Conservation (phyloP, 2,329 filamentous ascomycete genomes). For the Microascus cirrosus region DNA sequence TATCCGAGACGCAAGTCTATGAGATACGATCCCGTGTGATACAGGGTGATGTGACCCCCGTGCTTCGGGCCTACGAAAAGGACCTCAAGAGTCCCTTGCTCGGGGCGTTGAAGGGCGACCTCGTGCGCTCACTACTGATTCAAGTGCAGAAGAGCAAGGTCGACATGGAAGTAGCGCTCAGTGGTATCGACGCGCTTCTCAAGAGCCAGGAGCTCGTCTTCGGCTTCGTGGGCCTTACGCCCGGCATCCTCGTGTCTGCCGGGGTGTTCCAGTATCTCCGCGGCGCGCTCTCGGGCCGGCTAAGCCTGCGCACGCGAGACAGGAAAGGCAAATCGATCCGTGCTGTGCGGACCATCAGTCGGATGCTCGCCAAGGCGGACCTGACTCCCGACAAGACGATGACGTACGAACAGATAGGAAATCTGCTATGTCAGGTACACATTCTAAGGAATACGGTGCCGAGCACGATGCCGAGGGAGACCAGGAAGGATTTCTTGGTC, state of each 20-base stretch:
- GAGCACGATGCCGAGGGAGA: conserved; percentile 50
- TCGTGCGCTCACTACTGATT: conserved; percentile 83
- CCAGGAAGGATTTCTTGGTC: conserved; percentile 77
- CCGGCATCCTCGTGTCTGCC: conserved; percentile 79
- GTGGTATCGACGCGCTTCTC: conserved; percentile 84
- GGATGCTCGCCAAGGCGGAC: conserved; percentile 55
- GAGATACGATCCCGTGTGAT: conserved; percentile 70
- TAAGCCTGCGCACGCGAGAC: conserved; percentile 52
- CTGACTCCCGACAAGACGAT: conserved; percentile 57
- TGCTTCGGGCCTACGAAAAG: conserved; percentile 82
- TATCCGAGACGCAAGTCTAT: conserved; percentile 59
- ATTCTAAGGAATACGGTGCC: conserved; percentile 60
- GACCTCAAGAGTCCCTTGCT: conserved; percentile 74
- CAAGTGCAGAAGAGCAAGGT: conserved; percentile 99
- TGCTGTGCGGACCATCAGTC: conserved; percentile 78
- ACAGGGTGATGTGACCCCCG: conserved; percentile 86
- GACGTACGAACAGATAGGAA: conserved; percentile 84
- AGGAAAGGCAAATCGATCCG: conserved; percentile 62
- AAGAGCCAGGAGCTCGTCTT: conserved; percentile 97
- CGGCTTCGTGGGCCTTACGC: conserved; percentile 90
- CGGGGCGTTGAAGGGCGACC: conserved; percentile 74
- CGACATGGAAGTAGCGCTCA: conserved; percentile 91
- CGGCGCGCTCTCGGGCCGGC: conserved; percentile 57
- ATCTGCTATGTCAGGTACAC: conserved; percentile 84
- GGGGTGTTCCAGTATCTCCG: conserved; percentile 63